These are phyloP conservation scores for Actinomortierella wolfii DNA, from an alignment of 371 early-diverging fungal genomes.

Conservation along the genomic window DNA sequence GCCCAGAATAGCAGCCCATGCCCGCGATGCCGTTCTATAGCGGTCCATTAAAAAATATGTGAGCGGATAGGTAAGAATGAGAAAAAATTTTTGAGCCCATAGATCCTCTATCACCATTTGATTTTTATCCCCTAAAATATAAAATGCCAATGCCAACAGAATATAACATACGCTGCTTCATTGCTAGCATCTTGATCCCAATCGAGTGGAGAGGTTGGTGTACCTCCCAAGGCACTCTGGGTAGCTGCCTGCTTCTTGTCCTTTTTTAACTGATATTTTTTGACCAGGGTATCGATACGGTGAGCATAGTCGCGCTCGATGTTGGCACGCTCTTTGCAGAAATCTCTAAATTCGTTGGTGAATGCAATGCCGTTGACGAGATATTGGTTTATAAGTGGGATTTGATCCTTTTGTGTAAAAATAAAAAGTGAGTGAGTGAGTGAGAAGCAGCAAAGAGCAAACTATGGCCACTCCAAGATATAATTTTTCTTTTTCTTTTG, in stretches of 20 bases:
- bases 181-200: constrained; percentile 31
- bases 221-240: constrained; percentile 20
- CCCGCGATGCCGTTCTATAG: constrained; percentile 51
- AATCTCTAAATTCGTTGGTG: constrained; percentile 72
- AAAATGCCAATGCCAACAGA: too few species aligned
- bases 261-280: constrained; percentile 56
- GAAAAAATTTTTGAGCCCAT: not conserved
- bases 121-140: too few species aligned
- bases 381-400: constrained; percentile 60
- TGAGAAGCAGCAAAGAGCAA: not conserved
- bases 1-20: constrained; percentile 64
- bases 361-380: constrained; percentile 65
- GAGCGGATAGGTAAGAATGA: not conserved
- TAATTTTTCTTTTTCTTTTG: not conserved
- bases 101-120: too few species aligned
- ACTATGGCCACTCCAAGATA: not conserved
- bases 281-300: constrained; percentile 69
- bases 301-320: constrained; percentile 80
- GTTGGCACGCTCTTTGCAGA: constrained; percentile 71
- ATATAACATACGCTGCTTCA: constrained; percentile 42
- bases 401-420: constrained; percentile 53
- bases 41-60: not conserved
- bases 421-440: not conserved
- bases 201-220: constrained; percentile 35
- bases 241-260: constrained; percentile 41